These are phyloP conservation scores for Rhamnella rubrinervis DNA, from an alignment of 331 rosid genomes.

Conservation along the genomic window DNA sequence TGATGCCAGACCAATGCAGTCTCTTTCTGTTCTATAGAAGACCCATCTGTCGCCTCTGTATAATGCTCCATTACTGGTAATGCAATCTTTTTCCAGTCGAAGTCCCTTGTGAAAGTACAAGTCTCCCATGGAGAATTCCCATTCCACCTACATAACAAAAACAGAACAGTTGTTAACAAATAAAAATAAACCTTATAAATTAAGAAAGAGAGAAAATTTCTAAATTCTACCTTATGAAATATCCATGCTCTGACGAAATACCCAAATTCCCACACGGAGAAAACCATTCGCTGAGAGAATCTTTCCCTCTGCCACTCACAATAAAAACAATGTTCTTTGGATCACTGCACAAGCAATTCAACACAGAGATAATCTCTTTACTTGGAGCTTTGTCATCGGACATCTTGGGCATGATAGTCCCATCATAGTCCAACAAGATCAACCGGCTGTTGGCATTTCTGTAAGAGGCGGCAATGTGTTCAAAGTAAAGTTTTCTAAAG, in stretches of 20 bases:
- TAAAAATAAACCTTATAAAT: not conserved
- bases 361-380: slow-evolving; percentile 42
- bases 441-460: slow-evolving; percentile 40
- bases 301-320: slow-evolving; percentile 71
- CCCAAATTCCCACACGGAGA: slow-evolving; percentile 63
- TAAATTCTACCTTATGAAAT: slow-evolving; percentile 54
- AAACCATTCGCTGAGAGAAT: slow-evolving; percentile 57
- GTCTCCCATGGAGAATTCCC: slow-evolving; percentile 54
- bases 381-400: slow-evolving; percentile 49
- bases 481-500: slow-evolving; percentile 54
- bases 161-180: not conserved
- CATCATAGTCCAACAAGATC: slow-evolving; percentile 78
- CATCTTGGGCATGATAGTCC: slow-evolving; percentile 59
- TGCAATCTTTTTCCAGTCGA: slow-evolving; percentile 55
- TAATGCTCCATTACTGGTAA: slow-evolving; percentile 68
- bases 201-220: not conserved
- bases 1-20: slow-evolving; percentile 82
- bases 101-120: slow-evolving; percentile 40
- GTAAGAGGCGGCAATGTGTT: slow-evolving; percentile 38
- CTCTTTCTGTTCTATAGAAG: slow-evolving; percentile 68
- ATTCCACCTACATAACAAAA: slow-evolving; percentile 41
- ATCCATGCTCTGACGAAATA: slow-evolving; percentile 74
- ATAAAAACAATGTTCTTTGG: slow-evolving; percentile 58
- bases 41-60: slow-evolving; percentile 75
- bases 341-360: slow-evolving; percentile 59